phyloP scores from a whole-genome alignment of 345 rosid species.

The Citrus glauca region DNA sequence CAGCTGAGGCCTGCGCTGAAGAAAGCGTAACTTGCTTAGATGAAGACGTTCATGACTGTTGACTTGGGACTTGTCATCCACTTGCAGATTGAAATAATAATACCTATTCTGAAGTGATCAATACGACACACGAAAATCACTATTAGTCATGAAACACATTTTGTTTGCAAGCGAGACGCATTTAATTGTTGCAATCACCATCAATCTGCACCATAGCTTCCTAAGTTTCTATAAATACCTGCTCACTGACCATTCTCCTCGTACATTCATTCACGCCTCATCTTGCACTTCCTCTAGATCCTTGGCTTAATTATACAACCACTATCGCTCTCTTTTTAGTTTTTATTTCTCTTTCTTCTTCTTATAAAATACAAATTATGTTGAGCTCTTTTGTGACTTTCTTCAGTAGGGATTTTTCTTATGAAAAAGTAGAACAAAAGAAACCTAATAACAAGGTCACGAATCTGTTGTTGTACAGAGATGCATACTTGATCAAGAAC shows the following conservation, averaged over 20 bases:
- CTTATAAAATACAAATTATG: neutral
- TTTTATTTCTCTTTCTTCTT: neutral
- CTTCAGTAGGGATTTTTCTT: neutral
- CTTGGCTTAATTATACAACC: neutral
- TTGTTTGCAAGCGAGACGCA: too few species aligned
- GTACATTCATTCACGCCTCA: neutral
- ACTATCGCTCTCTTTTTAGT: too few species aligned
- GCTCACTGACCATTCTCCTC: neutral
- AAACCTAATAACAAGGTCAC: neutral
- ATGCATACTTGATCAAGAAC: slow-evolving; percentile 15
- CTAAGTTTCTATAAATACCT: neutral
- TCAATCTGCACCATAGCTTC: neutral
- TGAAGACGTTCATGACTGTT: neutral
- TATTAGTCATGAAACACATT: neutral
- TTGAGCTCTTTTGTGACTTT: slow-evolving; percentile 1
- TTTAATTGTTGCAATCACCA: neutral
- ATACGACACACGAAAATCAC: neutral
- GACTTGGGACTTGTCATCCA: neutral
- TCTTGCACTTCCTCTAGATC: neutral
- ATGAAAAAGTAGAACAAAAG: neutral
- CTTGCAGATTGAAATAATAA: neutral
- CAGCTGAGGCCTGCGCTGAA: neutral
- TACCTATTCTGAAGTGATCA: neutral
- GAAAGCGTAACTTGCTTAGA: too few species aligned
- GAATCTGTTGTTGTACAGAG: slow-evolving; percentile 26